phyloP scores from a whole-genome alignment of 1,284 basidiomycete species.

The Leccinum cinnamomeum region DNA sequence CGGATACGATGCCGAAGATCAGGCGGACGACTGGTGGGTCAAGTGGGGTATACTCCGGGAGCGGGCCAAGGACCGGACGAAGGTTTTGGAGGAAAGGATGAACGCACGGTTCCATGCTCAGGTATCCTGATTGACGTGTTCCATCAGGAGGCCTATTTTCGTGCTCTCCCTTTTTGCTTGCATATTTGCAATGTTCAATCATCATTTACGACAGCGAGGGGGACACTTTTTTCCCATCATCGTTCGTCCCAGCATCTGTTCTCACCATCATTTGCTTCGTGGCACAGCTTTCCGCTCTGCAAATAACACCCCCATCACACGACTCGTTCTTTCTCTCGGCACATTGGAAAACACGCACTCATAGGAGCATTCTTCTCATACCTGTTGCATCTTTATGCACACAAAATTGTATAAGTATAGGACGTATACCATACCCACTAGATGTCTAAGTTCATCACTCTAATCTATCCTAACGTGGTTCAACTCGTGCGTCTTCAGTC shows the following conservation, averaged over 20 bases:
- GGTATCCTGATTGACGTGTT: neutral
- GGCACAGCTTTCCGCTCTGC: neutral
- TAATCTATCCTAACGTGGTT: neutral
- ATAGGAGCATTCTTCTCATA: slow-evolving; percentile 1
- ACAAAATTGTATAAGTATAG: neutral
- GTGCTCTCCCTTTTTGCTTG: neutral
- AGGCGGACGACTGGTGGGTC: slow-evolving; percentile 44
- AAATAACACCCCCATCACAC: neutral
- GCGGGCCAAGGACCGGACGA: slow-evolving; percentile 24
- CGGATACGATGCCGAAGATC: slow-evolving; percentile 45
- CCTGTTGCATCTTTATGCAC: neutral
- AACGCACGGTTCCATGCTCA: neutral
- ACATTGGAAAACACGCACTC: neutral
- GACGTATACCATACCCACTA: neutral
- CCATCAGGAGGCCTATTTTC: neutral
- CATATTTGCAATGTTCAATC: neutral
- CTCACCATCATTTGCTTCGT: neutral
- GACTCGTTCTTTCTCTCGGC: neutral
- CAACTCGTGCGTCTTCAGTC: neutral
- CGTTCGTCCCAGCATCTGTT: neutral
- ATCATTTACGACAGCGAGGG: neutral
- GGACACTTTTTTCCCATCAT: neutral
- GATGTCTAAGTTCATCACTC: neutral
- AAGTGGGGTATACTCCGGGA: slow-evolving; percentile 39
- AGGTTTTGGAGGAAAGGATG: slow-evolving; percentile 21